Conservation (phyloP, 805 yeast species). For the Saturnispora sanitii region DNA sequence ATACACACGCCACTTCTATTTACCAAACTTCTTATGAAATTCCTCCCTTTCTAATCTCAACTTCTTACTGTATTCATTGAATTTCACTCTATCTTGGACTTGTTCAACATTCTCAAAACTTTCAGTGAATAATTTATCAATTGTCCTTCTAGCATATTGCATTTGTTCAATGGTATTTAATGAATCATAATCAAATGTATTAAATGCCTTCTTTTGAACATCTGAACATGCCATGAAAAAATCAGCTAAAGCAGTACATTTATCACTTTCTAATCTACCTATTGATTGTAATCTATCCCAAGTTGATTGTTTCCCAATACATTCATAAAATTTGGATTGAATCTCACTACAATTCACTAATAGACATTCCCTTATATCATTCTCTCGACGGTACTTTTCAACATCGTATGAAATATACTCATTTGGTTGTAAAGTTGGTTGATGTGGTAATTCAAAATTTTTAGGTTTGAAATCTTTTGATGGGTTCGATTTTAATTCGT, state of each 20-base stretch:
- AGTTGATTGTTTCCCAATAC: constrained; percentile 17
- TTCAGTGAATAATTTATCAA: constrained; percentile 24
- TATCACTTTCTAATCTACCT: constrained; percentile 15
- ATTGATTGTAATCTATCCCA: constrained; percentile 14
- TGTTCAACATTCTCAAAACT: constrained; percentile 22
- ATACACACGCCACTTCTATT: constrained; percentile 10
- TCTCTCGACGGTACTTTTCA: constrained; percentile 23
- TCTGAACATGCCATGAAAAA: constrained; percentile 25
- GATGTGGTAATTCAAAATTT: constrained; percentile 3
- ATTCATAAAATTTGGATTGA: constrained; percentile 21
- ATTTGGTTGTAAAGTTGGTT: constrained; percentile 6
- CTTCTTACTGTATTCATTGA: constrained; percentile 19
- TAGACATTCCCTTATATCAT: constrained; percentile 22
- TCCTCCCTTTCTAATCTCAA: constrained; percentile 23
- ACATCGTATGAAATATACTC: constrained; percentile 13
- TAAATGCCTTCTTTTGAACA: constrained; percentile 25
- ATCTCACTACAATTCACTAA: constrained; percentile 28
- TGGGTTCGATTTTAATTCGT: neutral
- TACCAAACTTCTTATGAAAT: constrained; percentile 21
- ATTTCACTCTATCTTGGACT: constrained; percentile 18
- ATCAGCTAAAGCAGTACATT: constrained; percentile 21
- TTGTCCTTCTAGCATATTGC: constrained; percentile 19
- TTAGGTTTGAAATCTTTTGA: neutral
- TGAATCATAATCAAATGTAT: constrained; percentile 25
- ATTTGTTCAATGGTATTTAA: constrained; percentile 23